Evolutionary conservation across 768 basidiomycete genomes (phyloP), one percentile per base, ranked within the genome.

Genomic region (Gloeophyllum trabeum): DNA sequence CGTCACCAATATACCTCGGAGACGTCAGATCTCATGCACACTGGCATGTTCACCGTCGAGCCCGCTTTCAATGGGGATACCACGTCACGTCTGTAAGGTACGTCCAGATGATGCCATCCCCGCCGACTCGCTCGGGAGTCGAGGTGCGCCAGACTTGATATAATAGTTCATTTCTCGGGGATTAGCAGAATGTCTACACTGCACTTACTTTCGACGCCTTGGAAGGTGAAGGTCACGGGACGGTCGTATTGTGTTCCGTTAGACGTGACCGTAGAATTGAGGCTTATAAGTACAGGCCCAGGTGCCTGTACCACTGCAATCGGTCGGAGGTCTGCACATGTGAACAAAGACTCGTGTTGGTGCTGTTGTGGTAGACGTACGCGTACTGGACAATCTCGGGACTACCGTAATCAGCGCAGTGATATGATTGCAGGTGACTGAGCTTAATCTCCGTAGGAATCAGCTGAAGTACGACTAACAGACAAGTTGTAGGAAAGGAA

Each of bases 91-190:
- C 85, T 54, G 86, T 87, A 49, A 76, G 56, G 43, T 71, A 79
- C 1, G 82, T 84, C 84, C 83, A 87, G 39, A 84, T 77, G 45
- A 87, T 85, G 7, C 84, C 85, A 37, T 73, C 66, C 16, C 28
- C 28, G 12, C 48, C 50, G 1, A 75, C 79, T 0, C 84, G 85
- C 56, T 88, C 85, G 0, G 84, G 78, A n/a, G 85, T 88, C 0
- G 82, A 85, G n/a, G 81, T 85, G 26, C 85, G 68, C 85, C 84
- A 85, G 40, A 86, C 81, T 83, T n/a, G 16, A 35, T 19, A 14
- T n/a, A 23, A 39, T 1, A 26, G 28, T 36, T 12, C 39, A 21
- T 21, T 7, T 34, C 13, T n/a, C n/a, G n/a, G n/a, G 10, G 23
- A n/a, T n/a, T n/a, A n/a, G n/a, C n/a, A n/a, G n/a, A n/a, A n/a